Evolutionary conservation across 805 yeast genomes (phyloP), one percentile per base, ranked within the genome.

Genomic region (Deakozyma indianensis): DNA sequence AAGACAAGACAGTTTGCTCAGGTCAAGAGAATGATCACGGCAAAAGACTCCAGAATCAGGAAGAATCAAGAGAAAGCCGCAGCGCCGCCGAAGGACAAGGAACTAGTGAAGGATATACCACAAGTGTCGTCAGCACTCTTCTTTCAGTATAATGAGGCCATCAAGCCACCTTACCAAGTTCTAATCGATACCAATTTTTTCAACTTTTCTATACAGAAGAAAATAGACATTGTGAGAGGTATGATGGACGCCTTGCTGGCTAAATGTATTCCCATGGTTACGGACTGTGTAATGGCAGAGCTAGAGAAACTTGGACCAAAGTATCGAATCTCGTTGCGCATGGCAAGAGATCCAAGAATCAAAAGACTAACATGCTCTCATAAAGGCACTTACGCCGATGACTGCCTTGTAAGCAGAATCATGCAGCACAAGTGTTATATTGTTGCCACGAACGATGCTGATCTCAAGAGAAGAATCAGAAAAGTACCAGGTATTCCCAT

Each of bases 231-330:
- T 7, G 88, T 86, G n/a, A 75, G 87, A 56, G 98, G 96, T 11
- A 82, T 92, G 82, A 90, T 92, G 97, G 97, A 90, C 62, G 75
- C 94, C 48, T 67, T 90, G 35, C 81, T 81, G 59, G 98, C 98
- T 41, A 86, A 92, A 60, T 87, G 96, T 69, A 85, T 90, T 42
- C 97, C 97, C 11, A 75, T 88, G 43, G 80, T 92, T 41, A 92
- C 98, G 2, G 98, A 92, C 63, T 92, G 98, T 68, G 98, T 92
- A 21, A 77, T 92, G 81, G 98, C 98, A 0, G 98, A 92, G 69
- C 70, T 92, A 63, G 98, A 92, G 57, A 92, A 92, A 61, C 69
- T 92, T 48, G 98, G 98, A 0, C 95, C 95, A 23, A 85, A 81
- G 60, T 92, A 83, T 63, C 74, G 97, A 59, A 92, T 92, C 51